Percentiles rank a stretch among this genome's conserved stretches.
phyloP scores from a whole-genome alignment of 768 basidiomycete species.

The Galerina sulciceps region DNA sequence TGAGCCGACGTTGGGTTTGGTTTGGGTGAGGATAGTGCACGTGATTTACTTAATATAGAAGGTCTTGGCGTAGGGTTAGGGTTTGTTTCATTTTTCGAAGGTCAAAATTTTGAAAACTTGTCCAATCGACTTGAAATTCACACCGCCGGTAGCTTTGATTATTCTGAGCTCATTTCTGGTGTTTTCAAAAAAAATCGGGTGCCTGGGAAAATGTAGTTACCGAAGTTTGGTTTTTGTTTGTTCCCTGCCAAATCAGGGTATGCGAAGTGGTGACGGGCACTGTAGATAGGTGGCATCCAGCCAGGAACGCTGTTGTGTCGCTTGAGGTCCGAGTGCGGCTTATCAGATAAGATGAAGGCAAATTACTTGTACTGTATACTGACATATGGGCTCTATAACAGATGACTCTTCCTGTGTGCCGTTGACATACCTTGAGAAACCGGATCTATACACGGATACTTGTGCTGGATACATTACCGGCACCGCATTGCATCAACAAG shows the following conservation, averaged over 20 bases:
- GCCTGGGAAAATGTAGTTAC: background rate
- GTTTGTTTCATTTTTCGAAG: background rate
- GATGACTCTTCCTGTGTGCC: background rate
- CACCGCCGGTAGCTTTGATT: background rate
- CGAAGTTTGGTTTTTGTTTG: background rate
- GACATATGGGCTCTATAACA: too few species aligned
- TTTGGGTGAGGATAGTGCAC: background rate
- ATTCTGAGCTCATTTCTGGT: constrained; percentile 1
- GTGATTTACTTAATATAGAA: background rate
- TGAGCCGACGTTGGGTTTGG: background rate
- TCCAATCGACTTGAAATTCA: background rate
- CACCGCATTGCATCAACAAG: background rate
- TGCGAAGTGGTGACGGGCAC: constrained; percentile 2
- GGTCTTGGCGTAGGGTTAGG: background rate
- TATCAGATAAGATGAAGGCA: constrained; percentile 28
- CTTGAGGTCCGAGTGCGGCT: too few species aligned
- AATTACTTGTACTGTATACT: background rate
- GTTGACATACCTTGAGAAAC: background rate
- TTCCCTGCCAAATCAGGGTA: constrained; percentile 4
- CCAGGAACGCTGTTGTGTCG: too few species aligned
- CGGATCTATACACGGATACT: background rate
- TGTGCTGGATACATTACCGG: background rate
- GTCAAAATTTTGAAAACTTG: constrained; percentile 1
- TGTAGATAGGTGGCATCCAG: too few species aligned
- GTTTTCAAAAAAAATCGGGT: background rate